A percentile compares a stretch with the other conserved stretches of the same genome.
Evolutionary conservation across 2,329 filamentous ascomycete species (phyloP).

Genomic region (Fusarium nelsonii): DNA sequence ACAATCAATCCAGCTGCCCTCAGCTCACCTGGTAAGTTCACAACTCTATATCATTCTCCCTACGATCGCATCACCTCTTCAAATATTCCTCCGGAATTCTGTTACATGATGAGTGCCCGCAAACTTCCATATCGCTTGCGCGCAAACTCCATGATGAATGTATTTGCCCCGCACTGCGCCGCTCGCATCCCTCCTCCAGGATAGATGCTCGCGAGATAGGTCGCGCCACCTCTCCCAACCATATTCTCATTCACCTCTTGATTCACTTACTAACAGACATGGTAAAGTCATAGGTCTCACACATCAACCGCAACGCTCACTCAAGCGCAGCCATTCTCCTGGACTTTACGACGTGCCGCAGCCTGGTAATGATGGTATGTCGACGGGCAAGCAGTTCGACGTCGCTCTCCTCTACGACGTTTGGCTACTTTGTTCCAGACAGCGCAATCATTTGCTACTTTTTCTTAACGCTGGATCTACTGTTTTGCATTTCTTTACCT

Average conservation of each 20-base stretch:
- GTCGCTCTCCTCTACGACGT: constrained; percentile 52
- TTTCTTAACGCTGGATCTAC: constrained; percentile 23
- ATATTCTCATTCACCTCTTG: not conserved
- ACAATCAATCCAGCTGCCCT: constrained; percentile 93
- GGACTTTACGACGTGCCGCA: constrained; percentile 67
- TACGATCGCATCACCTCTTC: constrained; percentile 33
- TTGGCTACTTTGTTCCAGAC: constrained; percentile 35
- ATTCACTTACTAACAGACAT: constrained; percentile 46
- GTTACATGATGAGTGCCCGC: not conserved
- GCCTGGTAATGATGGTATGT: constrained; percentile 81
- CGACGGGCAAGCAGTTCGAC: constrained; percentile 53
- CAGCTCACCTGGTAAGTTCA: constrained; percentile 78
- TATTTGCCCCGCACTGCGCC: constrained; percentile 31
- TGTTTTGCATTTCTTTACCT: constrained; percentile 52
- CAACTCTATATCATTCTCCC: constrained; percentile 20
- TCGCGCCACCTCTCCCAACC: constrained; percentile 18
- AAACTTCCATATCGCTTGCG: constrained; percentile 13
- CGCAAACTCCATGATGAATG: constrained; percentile 33
- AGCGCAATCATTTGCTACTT: constrained; percentile 28
- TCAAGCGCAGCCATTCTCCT: constrained; percentile 85
- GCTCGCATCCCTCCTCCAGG: constrained; percentile 10
- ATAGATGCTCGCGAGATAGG: constrained; percentile 10
- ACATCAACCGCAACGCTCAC: constrained; percentile 71
- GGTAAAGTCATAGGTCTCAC: constrained; percentile 58
- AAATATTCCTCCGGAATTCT: constrained; percentile 19